Evolutionary conservation across 2,329 filamentous ascomycete genomes (phyloP), one percentile per base, ranked within the genome.

Genomic region (Penicillium sp.): DNA sequence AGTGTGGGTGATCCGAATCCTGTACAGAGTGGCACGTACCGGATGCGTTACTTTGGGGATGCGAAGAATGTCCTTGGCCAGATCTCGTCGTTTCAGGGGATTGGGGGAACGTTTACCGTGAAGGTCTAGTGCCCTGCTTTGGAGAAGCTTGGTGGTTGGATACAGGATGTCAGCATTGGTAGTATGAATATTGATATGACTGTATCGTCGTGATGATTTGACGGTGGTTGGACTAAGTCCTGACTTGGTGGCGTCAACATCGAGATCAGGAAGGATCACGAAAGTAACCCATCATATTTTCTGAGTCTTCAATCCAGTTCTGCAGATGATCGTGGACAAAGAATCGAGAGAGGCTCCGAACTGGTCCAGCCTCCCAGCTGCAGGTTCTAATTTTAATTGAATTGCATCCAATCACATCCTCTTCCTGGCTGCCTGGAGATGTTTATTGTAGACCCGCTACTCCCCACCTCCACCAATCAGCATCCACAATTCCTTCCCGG

Each of bases 21-120:
- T 0, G 64, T 79, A 25, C 67, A 77, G 63, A 68, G 67, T 55
- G 93, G 93, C 0, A 86, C 84, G 52, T 98, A 97, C 77, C 82
- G 93, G 26, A 77, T 96, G 49, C 86, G 83, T 78, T 98, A 97
- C 73, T 94, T 88, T 76, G 94, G 94, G 0, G 93, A 97, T 77
- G 82, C 86, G 2, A 97, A 93, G 84, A 81, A 81, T 6, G 68
- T 87, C 11, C 71, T 84, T 1, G 87, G 89, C 0, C 77, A 70
- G 0, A 87, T 95, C 42, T 85, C 79, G 42, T 75, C 84, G 3
- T 95, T 96, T 79, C 85, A 90, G 66, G 91, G 90, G 0, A 81
- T 81, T 8, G 90, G 88, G 70, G 80, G 81, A 22, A 68, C 65
- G 4, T 81, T 81, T 64, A 76, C 71, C 4, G 75, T 81, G 30